Evolutionary conservation across 345 rosid species (phyloP).

Genomic region (Camelina hispida): DNA sequence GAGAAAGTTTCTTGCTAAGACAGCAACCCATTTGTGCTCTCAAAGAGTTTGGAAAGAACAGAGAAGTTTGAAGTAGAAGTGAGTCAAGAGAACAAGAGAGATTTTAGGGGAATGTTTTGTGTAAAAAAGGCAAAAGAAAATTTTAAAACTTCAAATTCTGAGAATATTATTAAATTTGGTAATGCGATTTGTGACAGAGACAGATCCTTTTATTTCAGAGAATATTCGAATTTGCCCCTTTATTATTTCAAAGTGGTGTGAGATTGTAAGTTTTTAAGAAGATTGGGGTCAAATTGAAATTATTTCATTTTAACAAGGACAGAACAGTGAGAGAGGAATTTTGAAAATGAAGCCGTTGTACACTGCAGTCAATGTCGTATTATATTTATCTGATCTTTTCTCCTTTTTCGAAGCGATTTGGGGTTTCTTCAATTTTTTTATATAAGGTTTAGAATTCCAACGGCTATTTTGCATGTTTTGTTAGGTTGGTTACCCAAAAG

Average conservation of each 20-base stretch:
- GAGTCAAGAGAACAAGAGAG: neutral
- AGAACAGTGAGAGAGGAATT: neutral
- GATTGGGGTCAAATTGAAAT: neutral
- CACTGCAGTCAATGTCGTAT: slow-evolving; percentile 32
- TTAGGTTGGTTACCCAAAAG: too few relatives aligned
- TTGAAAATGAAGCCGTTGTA: slow-evolving; percentile 32
- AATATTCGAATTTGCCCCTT: neutral
- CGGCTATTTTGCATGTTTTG: too few relatives aligned
- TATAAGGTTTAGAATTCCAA: too few relatives aligned
- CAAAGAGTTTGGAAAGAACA: neutral
- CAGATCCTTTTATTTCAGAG: neutral
- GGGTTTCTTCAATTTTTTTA: too few relatives aligned
- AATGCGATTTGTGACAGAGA: too few relatives aligned
- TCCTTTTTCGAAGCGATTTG: too few relatives aligned
- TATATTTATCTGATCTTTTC: neutral
- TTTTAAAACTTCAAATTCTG: slow-evolving; percentile 30
- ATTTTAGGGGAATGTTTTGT: slow-evolving; percentile 12
- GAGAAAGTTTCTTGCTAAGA: slow-evolving; percentile 58
- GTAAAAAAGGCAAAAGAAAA: neutral
- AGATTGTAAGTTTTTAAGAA: neutral
- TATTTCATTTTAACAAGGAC: neutral
- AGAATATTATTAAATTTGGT: neutral
- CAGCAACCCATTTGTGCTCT: slow-evolving; percentile 58
- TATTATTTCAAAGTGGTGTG: neutral
- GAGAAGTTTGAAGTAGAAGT: neutral